Conservation (phyloP, 352 stramenopile species). For the Phytopythium cucurbitacearum region DNA sequence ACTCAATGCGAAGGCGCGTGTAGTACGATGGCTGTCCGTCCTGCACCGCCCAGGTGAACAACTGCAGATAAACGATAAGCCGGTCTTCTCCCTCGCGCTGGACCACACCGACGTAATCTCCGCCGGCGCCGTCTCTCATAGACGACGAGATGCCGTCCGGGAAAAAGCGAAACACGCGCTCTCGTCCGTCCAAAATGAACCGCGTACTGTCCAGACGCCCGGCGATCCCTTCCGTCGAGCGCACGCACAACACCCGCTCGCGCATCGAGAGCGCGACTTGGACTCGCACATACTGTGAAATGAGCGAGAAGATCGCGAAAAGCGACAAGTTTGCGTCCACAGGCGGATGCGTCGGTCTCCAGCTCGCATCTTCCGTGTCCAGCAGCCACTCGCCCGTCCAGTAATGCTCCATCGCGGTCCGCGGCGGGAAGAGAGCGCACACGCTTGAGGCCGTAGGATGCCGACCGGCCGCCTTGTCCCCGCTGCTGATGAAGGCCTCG, state of each 20-base stretch:
- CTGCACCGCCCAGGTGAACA: constrained; percentile 38
- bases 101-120: constrained; percentile 63
- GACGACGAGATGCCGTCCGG: constrained; percentile 40
- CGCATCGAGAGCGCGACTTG: constrained; percentile 36
- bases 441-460: background rate
- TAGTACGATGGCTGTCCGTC: constrained; percentile 28
- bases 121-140: constrained; percentile 13
- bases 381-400: constrained; percentile 58
- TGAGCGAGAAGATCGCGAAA: constrained; percentile 33
- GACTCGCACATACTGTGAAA: constrained; percentile 41
- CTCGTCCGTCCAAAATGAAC: constrained; percentile 55
- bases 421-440: constrained; percentile 8
- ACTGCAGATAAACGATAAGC: constrained; percentile 44
- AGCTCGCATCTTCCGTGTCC: constrained; percentile 37
- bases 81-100: constrained; percentile 34
- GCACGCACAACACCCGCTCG: constrained; percentile 30
- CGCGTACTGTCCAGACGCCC: constrained; percentile 28
- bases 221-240: constrained; percentile 23
- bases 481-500: constrained; percentile 41
- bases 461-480: background rate
- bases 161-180: constrained; percentile 53
- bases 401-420: constrained; percentile 25
- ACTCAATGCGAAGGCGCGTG: constrained; percentile 40
- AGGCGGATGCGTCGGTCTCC: constrained; percentile 19
- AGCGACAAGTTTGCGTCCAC: constrained; percentile 25